Conservation (phyloP, 345 rosid genomes). For the Bretschneidera sinensis region DNA sequence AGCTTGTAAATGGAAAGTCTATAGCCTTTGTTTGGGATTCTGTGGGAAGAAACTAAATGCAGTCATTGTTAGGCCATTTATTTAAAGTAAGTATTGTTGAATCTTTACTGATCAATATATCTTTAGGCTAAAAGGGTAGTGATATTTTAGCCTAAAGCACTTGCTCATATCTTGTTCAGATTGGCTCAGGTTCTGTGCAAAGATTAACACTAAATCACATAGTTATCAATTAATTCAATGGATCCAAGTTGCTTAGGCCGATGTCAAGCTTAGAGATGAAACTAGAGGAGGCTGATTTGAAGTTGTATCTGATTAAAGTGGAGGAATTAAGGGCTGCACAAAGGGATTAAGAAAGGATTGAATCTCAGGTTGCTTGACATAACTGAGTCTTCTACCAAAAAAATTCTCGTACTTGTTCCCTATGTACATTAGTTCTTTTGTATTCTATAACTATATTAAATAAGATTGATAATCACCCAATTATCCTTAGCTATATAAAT, state of each 20-base stretch:
- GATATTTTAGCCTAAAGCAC: background rate
- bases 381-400: too few relatives aligned
- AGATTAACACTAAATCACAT: background rate
- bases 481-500: too few relatives aligned
- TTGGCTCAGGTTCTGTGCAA: background rate
- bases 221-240: background rate
- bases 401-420: too few relatives aligned
- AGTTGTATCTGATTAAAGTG: conserved; percentile 29
- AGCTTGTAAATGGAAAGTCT: conserved; percentile 41
- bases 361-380: conserved; percentile 18
- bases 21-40: conserved; percentile 47
- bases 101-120: too few relatives aligned
- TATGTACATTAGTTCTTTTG: too few relatives aligned
- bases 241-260: conserved; percentile 10
- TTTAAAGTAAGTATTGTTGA: conserved; percentile 21
- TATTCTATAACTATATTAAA: too few relatives aligned
- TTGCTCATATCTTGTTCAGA: too few relatives aligned
- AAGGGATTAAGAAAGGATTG: conserved; percentile 13
- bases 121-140: too few relatives aligned
- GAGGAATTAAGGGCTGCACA: conserved; percentile 34
- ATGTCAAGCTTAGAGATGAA: conserved; percentile 16
- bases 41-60: conserved; percentile 41
- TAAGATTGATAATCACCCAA: too few relatives aligned
- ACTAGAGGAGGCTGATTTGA: conserved; percentile 16
- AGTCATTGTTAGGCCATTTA: conserved; percentile 39